These are phyloP conservation scores for Plasmodium gaboni DNA, from an alignment of 169 alveolate species.

Conservation along the genomic window DNA sequence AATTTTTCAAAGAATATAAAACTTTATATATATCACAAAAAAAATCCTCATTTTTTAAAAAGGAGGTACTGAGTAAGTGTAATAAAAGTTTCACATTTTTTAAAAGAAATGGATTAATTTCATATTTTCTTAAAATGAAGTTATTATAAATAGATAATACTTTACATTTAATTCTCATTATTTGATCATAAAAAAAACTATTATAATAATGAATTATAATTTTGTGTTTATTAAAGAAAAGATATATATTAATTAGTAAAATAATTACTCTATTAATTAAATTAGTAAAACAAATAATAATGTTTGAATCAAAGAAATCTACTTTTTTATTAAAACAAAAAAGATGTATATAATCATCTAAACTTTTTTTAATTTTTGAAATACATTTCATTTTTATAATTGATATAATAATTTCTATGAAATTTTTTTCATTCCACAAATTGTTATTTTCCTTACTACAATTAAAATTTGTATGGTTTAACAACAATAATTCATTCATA, in stretches of 20 bases:
- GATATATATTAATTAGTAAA: slow-evolving; percentile 56
- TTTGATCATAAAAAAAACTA: slow-evolving; percentile 74
- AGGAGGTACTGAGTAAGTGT: slow-evolving; percentile 21
- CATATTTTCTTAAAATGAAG: slow-evolving; percentile 48
- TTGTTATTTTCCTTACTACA: neutral
- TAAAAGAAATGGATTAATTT: slow-evolving; percentile 65
- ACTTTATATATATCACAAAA: slow-evolving; percentile 49
- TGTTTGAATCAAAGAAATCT: slow-evolving; percentile 69
- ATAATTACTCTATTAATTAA: slow-evolving; percentile 62
- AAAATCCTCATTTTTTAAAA: slow-evolving; percentile 38
- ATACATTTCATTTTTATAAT: slow-evolving; percentile 26
- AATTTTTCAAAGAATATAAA: slow-evolving; percentile 47
- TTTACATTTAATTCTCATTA: slow-evolving; percentile 30
- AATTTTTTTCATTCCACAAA: neutral
- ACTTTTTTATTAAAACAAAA: slow-evolving; percentile 27
- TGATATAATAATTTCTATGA: slow-evolving; percentile 11
- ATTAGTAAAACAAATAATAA: slow-evolving; percentile 64
- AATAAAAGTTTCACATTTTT: slow-evolving; percentile 54
- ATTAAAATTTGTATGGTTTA: no score
- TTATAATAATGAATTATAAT: slow-evolving; percentile 25
- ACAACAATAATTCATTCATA: neutral
- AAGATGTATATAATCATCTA: slow-evolving; percentile 41
- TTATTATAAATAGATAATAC: slow-evolving; percentile 9
- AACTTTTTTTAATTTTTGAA: slow-evolving; percentile 29
- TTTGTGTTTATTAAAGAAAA: slow-evolving; percentile 31